Base-by-base conservation (phyloP, 305 asterid species). In the Ruellia speciosa region DNA sequence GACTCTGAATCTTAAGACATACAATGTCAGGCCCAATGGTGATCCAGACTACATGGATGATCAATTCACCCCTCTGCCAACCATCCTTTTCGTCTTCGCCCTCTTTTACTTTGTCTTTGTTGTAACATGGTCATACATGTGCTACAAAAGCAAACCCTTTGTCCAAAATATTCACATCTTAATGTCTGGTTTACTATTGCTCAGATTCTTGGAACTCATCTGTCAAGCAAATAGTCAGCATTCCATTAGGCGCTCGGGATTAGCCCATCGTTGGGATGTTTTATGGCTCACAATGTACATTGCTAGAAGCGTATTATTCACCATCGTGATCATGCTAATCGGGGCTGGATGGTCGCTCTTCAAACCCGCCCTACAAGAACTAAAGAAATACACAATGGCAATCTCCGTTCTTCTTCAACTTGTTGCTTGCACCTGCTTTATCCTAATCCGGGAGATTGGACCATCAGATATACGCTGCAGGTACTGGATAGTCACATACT, bases 261-360 rank as follows among this genome's bases (percentile, higher is more conserved):
- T 52, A 0, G 52, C 79, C 50, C 68, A 64, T 6, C 58, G 52
- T 5, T 70, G 76, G 74, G 66, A 70, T 48, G 17, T 62, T 1
- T 0, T 73, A n/a, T 77, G 79, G 82, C 64, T 72, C 4, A 6
- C 53, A 0, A 2, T 67, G 13, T 65, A 61, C 18, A 52, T 73
- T 13, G 15, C 37, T 0, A 65, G 69, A 46, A 60, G 58, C 46
- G 2, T 67, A 15, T 18, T 67, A 5, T 70, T 70, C 49, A 59
- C 58, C 10, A 19, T 6, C 6, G 74, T 70, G 49, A 59, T 77
- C 33, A 69, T 77, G 70, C 65, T 77, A 11, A 62, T 73, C 12
- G 69, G 79, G 37, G 62, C 72, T 0, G 82, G 76, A 20, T 73
- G 79, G 79, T 73, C 82, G 0, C 52, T 77, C 0, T 68, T 59